These are phyloP conservation scores for Thelonectria discophora DNA, from an alignment of 2,329 filamentous ascomycete species.

Conservation along the genomic window DNA sequence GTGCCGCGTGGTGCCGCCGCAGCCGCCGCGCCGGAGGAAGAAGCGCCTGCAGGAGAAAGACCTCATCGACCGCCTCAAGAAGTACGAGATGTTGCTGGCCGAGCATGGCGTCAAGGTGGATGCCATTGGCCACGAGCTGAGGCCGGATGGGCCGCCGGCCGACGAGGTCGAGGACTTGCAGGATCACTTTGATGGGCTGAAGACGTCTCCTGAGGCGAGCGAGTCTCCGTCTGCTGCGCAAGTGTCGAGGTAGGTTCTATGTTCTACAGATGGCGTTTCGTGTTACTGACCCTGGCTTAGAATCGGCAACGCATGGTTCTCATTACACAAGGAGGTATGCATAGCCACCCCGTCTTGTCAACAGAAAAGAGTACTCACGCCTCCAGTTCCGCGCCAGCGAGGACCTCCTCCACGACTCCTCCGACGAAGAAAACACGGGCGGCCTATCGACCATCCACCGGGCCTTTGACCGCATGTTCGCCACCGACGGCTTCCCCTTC, in stretches of 20 bases:
- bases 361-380: constrained; percentile 27
- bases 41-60: constrained; percentile 75
- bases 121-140: constrained; percentile 63
- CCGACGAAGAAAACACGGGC: constrained; percentile 58
- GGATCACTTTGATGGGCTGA: constrained; percentile 63
- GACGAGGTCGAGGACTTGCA: constrained; percentile 67
- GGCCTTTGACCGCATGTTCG: constrained; percentile 68
- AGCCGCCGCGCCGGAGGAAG: constrained; percentile 66
- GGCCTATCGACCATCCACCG: constrained; percentile 64
- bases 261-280: not conserved
- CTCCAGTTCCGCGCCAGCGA: constrained; percentile 61
- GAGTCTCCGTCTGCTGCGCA: constrained; percentile 46
- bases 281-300: constrained; percentile 25
- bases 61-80: constrained; percentile 72
- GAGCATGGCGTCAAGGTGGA: constrained; percentile 76
- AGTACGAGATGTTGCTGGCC: constrained; percentile 72
- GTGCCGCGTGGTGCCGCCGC: constrained; percentile 66
- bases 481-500: constrained; percentile 66
- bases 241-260: constrained; percentile 39
- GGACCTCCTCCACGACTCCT: constrained; percentile 60
- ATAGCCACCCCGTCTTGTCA: too few relatives aligned
- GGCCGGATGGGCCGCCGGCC: constrained; percentile 42
- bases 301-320: constrained; percentile 54
- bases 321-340: constrained; percentile 61
- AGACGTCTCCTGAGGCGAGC: constrained; percentile 60